Conservation (phyloP, 306 rosid species). For the Parietaria judaica region DNA sequence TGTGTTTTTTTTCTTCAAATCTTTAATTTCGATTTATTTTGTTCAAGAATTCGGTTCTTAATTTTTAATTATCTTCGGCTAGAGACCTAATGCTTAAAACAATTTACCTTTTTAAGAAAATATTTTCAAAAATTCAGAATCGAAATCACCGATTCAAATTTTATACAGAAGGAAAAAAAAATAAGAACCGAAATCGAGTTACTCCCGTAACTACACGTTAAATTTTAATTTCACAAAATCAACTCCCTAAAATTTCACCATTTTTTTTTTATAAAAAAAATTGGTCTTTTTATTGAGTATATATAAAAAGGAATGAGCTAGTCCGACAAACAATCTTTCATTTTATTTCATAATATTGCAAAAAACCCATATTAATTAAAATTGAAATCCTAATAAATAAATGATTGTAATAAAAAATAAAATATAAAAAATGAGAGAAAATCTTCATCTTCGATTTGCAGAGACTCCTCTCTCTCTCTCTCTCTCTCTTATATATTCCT, state of each 20-base stretch:
- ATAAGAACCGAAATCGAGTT: background rate
- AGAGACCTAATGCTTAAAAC: no score
- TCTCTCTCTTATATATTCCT: slow-evolving; percentile 52
- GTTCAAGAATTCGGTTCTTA: no score
- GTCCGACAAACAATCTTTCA: slow-evolving; percentile 13
- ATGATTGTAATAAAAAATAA: background rate
- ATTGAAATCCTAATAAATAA: background rate
- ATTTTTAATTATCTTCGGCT: no score
- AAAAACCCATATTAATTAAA: background rate
- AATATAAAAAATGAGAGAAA: slow-evolving; percentile 10
- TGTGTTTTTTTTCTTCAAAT: no score
- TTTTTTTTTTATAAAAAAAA: background rate
- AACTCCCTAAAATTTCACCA: background rate
- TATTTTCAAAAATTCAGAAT: no score
- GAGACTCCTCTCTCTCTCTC: no score
- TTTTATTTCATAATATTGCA: no score
- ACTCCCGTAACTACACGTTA: slow-evolving; percentile 1
- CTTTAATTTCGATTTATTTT: no score
- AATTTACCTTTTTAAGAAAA: no score
- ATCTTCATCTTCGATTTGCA: slow-evolving; percentile 42
- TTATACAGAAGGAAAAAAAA: background rate
- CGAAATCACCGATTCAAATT: no score
- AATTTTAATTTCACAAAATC: background rate
- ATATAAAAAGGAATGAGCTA: slow-evolving; percentile 15
- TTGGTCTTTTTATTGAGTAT: slow-evolving; percentile 20